phyloP scores from a whole-genome alignment of 768 basidiomycete species.

The Amanita pseudoporphyria region DNA sequence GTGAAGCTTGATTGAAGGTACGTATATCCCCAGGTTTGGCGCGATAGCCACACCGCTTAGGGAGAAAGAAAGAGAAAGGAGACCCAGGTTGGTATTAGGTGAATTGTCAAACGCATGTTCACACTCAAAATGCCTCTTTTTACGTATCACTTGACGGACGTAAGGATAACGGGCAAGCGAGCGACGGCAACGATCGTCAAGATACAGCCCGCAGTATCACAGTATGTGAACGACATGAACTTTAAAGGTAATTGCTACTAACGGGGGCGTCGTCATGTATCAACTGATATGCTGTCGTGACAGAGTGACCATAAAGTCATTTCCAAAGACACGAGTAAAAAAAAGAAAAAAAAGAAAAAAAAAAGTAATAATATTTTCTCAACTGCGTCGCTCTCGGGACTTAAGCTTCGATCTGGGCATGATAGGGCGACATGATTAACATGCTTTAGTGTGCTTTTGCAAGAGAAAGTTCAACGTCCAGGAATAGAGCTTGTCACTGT shows the following conservation, averaged over 20 bases:
- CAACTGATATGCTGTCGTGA: too few species aligned
- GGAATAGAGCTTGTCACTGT: neutral
- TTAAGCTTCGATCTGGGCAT: neutral
- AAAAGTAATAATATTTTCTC: too few species aligned
- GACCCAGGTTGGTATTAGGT: neutral
- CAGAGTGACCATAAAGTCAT: too few species aligned
- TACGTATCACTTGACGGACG: too few species aligned
- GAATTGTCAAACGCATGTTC: neutral
- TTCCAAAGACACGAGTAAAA: too few species aligned
- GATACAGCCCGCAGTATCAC: too few species aligned
- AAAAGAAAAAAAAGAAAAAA: too few species aligned
- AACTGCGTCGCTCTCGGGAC: neutral
- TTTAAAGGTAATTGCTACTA: too few species aligned
- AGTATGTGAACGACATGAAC: too few species aligned
- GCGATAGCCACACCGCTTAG: neutral
- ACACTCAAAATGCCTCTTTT: neutral
- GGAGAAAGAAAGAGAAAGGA: neutral
- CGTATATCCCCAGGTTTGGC: neutral
- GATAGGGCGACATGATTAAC: slow-evolving; percentile 1
- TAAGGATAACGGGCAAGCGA: too few species aligned
- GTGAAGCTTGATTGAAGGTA: neutral
- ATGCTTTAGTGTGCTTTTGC: neutral
- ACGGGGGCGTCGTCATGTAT: too few species aligned
- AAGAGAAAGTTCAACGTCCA: neutral
- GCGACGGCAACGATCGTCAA: too few species aligned